Evolutionary conservation across 306 rosid species (phyloP).

Genomic region (Calophaca sinica): DNA sequence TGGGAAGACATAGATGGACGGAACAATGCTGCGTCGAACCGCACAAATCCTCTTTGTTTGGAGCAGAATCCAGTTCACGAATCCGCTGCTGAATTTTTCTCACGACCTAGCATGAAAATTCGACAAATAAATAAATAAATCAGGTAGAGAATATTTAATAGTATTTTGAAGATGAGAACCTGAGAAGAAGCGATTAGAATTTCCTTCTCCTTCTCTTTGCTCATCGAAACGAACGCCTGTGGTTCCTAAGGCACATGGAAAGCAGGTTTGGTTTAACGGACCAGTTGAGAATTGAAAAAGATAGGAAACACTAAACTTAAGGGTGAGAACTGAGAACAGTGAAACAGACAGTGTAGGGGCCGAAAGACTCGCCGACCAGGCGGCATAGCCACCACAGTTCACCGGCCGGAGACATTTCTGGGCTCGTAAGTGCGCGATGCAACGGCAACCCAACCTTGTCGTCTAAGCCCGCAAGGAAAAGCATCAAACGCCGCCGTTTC

Average conservation of each 20-base stretch:
- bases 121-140: not conserved
- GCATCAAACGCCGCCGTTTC: not conserved
- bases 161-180: slow-evolving; percentile 45
- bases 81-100: slow-evolving; percentile 52
- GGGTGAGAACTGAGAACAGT: slow-evolving; percentile 35
- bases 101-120: slow-evolving; percentile 50
- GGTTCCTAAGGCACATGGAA: slow-evolving; percentile 50
- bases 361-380: slow-evolving; percentile 60
- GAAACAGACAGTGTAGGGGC: slow-evolving; percentile 60
- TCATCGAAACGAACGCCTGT: slow-evolving; percentile 24
- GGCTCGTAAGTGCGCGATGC: not conserved
- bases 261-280: not conserved
- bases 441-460: not conserved
- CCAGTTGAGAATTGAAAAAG: not conserved
- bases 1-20: slow-evolving; percentile 46
- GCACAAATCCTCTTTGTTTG: not conserved
- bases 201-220: slow-evolving; percentile 52
- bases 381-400: slow-evolving; percentile 67
- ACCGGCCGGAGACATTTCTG: slow-evolving; percentile 39
- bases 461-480: not conserved
- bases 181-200: slow-evolving; percentile 58
- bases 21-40: slow-evolving; percentile 37
- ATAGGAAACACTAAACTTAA: not conserved
- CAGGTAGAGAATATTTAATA: not conserved
- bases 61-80: slow-evolving; percentile 40